Evolutionary conservation across 177 flowering plant genomes (phyloP).

Genomic region (Vitis hybrid): DNA sequence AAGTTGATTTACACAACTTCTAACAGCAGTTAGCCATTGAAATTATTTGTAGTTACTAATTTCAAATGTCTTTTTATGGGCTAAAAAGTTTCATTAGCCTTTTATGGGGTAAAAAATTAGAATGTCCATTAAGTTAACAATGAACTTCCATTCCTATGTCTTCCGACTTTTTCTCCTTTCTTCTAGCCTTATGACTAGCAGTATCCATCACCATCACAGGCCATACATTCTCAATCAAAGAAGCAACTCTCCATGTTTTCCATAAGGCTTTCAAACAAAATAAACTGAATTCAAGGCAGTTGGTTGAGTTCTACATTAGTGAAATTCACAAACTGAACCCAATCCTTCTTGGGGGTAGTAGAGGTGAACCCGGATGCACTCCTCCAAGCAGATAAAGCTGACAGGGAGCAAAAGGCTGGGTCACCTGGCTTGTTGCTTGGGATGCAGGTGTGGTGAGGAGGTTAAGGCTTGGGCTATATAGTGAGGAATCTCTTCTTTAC

Average conservation of each 20-base stretch:
- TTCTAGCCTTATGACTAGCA: background rate
- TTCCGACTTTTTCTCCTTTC: background rate
- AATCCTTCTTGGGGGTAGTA: slow-evolving; percentile 13
- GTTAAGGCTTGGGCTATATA: slow-evolving; percentile 37
- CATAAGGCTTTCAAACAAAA: slow-evolving; percentile 24
- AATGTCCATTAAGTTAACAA: background rate
- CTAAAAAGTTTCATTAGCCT: no score
- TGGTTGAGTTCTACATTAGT: slow-evolving; percentile 28
- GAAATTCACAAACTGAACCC: slow-evolving; percentile 25
- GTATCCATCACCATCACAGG: background rate
- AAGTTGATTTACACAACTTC: no score
- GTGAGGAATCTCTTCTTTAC: slow-evolving; percentile 31
- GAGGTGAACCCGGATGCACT: slow-evolving; percentile 35
- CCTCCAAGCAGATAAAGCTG: slow-evolving; percentile 20
- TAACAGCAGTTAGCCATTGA: no score
- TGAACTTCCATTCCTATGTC: background rate
- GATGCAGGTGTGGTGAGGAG: slow-evolving; percentile 38
- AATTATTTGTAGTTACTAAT: no score
- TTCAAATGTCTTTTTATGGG: no score
- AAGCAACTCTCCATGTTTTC: slow-evolving; percentile 24
- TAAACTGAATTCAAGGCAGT: slow-evolving; percentile 26
- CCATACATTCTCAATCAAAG: slow-evolving; percentile 12
- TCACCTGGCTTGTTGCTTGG: slow-evolving; percentile 6
- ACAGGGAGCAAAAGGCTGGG: slow-evolving; percentile 16
- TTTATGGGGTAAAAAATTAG: no score